Percentiles rank a stretch among this genome's conserved stretches.
phyloP scores from a whole-genome alignment of 2,329 filamentous ascomycete genomes.

The Mycosphaerella arachidis region DNA sequence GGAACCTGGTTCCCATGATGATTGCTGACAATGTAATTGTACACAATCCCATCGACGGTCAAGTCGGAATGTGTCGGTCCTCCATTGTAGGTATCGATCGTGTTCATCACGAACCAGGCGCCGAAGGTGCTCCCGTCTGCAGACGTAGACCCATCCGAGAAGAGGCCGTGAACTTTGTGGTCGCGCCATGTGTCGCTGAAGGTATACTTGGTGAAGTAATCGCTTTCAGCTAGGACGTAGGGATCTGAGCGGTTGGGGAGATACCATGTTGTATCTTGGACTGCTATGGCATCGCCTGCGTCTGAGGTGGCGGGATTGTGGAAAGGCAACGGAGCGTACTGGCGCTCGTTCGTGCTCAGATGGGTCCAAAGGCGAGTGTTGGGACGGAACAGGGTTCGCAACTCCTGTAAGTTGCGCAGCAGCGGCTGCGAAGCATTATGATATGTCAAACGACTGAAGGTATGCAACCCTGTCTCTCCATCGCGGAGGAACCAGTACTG shows the following conservation, averaged over 20 bases:
- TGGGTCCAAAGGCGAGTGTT: conserved; percentile 60
- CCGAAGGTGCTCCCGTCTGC: conserved; percentile 52
- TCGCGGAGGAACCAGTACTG: conserved; percentile 63
- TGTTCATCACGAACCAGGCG: conserved; percentile 62
- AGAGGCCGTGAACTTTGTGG: conserved; percentile 55
- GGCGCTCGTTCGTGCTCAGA: conserved; percentile 53
- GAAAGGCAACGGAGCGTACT: conserved; percentile 52
- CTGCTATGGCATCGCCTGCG: conserved; percentile 36
- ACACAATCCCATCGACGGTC: conserved; percentile 60
- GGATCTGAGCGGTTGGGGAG: conserved; percentile 51
- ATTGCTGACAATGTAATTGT: conserved; percentile 61
- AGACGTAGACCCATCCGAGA: conserved; percentile 49
- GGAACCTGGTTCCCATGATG: conserved; percentile 61
- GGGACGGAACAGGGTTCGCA: conserved; percentile 58
- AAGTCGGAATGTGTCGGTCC: conserved; percentile 61
- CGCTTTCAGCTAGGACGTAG: conserved; percentile 53
- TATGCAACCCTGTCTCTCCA: conserved; percentile 59
- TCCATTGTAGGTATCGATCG: conserved; percentile 58
- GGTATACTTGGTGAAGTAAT: conserved; percentile 65
- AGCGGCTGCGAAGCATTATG: conserved; percentile 54
- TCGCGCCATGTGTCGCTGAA: conserved; percentile 57
- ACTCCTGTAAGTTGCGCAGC: conserved; percentile 56
- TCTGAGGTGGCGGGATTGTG: conserved; percentile 40
- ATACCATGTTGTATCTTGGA: conserved; percentile 63
- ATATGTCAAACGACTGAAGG: conserved; percentile 58